Evolutionary conservation across 129 eudicot species (phyloP), one percentile per base, ranked within the genome.

Genomic region (Silybum marianum): DNA sequence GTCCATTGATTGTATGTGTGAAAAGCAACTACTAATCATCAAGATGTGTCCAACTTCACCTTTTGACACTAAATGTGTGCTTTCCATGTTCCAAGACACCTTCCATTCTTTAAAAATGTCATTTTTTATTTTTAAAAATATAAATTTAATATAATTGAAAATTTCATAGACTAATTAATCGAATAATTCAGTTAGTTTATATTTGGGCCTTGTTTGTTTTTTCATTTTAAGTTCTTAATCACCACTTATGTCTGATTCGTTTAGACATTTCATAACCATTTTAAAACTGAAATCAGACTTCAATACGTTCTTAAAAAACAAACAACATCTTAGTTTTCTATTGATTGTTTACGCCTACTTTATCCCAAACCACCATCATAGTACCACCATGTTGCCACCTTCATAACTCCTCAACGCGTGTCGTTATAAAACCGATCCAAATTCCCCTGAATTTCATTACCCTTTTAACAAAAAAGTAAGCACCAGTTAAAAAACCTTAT

Each of bases 21-120:
- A 28, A 81, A 74, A 81, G 76, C 75, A 82, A 44, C 76, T 68
- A 75, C 75, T 75, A 75, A 82, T 82, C 63, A 82, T 82, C 80
- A 82, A 75, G 71, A 24, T 51, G 69, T 82, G 76, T 24, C 69
- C 85, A 82, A 82, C 62, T 69, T 75, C 46, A 42, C 60, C 71
- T 82, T 82, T 82, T 48, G 81, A 82, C 85, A 75, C 71, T 69
- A 9, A 22, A 75, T 82, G 42, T 75, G 81, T 70, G 58, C 51
- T 82, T 75, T 69, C 76, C 85, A 82, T 68, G 81, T 75, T 82
- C 63, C 77, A 48, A 48, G 77, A 60, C 63, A 32, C 78, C 74
- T 63, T 26, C 72, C 9, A 69, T 69, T 32, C 42, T 68, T 75
- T 30, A 46, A 6, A 68, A 3, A 48, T 23, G 18, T 10, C 6